A percentile compares a stretch with the other conserved stretches of the same genome.
Conservation (phyloP, 108 stramenopile species). For the Cylindrotheca closterium region DNA sequence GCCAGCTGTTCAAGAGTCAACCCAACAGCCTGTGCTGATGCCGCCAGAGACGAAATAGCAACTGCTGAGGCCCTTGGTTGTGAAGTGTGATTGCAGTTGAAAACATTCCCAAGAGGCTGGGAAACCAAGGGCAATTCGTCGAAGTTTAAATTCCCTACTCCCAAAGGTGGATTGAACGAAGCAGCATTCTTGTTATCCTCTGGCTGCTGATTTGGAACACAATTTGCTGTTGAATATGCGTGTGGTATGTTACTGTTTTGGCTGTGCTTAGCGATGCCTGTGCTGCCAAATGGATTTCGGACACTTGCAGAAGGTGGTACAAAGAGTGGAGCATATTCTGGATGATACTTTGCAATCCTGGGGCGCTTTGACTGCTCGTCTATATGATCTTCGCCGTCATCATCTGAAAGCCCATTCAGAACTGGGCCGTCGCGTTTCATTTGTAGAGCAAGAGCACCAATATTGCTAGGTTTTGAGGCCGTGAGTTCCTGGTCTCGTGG, state of each 20-base stretch:
- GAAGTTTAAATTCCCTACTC: neutral
- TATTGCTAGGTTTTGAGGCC: neutral
- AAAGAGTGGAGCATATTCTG: slow-evolving; percentile 29
- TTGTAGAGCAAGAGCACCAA: slow-evolving; percentile 19
- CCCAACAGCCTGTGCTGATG: slow-evolving; percentile 40
- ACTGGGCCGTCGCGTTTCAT: slow-evolving; percentile 19
- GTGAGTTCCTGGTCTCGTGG: neutral
- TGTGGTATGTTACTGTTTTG: neutral
- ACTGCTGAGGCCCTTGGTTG: slow-evolving; percentile 34
- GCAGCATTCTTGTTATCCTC: neutral
- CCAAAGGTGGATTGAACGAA: neutral
- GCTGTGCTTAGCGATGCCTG: neutral
- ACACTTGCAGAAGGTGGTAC: slow-evolving; percentile 22
- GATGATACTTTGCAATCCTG: slow-evolving; percentile 39
- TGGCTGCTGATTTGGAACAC: neutral
- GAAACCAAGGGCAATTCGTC: neutral
- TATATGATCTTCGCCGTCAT: slow-evolving; percentile 15
- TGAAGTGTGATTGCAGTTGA: neutral
- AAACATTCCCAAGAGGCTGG: neutral
- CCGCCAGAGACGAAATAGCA: slow-evolving; percentile 38
- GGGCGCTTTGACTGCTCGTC: slow-evolving; percentile 28
- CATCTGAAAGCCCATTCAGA: slow-evolving; percentile 16
- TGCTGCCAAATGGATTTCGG: neutral
- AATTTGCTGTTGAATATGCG: neutral
- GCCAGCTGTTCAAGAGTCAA: slow-evolving; percentile 55